Conservation (phyloP, 805 yeast genomes). For the Scheffersomyces stipitis region DNA sequence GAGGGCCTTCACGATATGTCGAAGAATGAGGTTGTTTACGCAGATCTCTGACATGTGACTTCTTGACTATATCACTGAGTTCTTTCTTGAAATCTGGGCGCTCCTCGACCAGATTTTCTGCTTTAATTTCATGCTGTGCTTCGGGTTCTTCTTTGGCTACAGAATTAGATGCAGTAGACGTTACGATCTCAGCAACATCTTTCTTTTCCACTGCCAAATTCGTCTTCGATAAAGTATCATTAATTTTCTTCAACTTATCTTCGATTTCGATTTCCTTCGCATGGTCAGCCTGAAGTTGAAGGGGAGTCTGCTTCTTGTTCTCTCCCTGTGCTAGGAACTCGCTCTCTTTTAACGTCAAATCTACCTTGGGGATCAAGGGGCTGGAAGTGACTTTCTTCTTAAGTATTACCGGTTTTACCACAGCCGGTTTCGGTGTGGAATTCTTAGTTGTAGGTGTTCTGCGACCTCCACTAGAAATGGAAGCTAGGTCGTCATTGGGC, state of each 20-base stretch:
- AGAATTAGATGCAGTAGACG: neutral
- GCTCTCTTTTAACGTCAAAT: slow-evolving; percentile 12
- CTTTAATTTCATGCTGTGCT: slow-evolving; percentile 1
- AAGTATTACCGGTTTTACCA: slow-evolving; percentile 36
- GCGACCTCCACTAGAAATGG: slow-evolving; percentile 16
- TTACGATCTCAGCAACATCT: neutral
- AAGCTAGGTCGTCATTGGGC: slow-evolving; percentile 10
- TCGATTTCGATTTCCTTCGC: slow-evolving; percentile 2
- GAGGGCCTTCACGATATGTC: neutral
- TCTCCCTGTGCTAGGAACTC: slow-evolving; percentile 6
- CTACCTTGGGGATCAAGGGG: slow-evolving; percentile 7
- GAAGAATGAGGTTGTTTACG: slow-evolving; percentile 1
- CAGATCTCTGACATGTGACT: slow-evolving; percentile 12
- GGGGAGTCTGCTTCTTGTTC: neutral
- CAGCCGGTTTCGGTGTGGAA: slow-evolving; percentile 23
- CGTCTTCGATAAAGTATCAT: slow-evolving; percentile 3
- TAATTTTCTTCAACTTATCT: slow-evolving; percentile 1
- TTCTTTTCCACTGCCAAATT: slow-evolving; percentile 1
- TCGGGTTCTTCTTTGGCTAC: neutral
- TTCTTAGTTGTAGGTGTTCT: slow-evolving; percentile 12
- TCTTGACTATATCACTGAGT: slow-evolving; percentile 25
- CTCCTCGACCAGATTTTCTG: slow-evolving; percentile 11
- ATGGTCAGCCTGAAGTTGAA: neutral
- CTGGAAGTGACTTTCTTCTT: slow-evolving; percentile 21
- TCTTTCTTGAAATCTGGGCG: slow-evolving; percentile 35